A percentile compares a stretch with the other conserved stretches of the same genome.
phyloP scores from a whole-genome alignment of 2,329 filamentous ascomycete genomes.

The Monosporascus sp. region DNA sequence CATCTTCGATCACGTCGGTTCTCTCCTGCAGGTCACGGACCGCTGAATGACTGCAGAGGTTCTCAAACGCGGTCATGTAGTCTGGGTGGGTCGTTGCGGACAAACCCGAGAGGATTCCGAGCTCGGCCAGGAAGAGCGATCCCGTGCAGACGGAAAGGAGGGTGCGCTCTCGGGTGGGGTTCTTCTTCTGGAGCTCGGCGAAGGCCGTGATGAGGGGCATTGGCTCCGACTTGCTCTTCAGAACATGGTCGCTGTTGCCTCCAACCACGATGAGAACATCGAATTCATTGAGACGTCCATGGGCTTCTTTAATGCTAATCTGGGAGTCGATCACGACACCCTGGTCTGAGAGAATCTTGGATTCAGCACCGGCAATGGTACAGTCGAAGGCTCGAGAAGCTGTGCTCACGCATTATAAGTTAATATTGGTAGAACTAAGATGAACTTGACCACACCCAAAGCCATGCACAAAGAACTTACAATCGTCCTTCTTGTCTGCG shows the following conservation, averaged over 20 bases:
- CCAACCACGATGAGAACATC: slow-evolving; percentile 77
- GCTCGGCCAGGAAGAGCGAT: slow-evolving; percentile 69
- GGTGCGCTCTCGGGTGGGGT: slow-evolving; percentile 75
- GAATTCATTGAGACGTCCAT: slow-evolving; percentile 68
- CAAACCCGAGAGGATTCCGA: slow-evolving; percentile 72
- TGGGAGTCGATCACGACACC: slow-evolving; percentile 69
- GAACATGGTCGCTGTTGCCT: slow-evolving; percentile 58
- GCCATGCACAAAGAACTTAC: slow-evolving; percentile 33
- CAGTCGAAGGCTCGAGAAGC: slow-evolving; percentile 54
- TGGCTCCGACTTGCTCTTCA: slow-evolving; percentile 65
- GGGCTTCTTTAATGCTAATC: slow-evolving; percentile 73
- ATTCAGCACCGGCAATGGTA: slow-evolving; percentile 49
- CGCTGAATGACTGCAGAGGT: slow-evolving; percentile 69
- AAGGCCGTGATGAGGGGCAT: slow-evolving; percentile 70
- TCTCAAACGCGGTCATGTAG: slow-evolving; percentile 75
- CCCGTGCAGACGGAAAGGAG: slow-evolving; percentile 77
- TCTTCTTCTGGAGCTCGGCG: slow-evolving; percentile 73
- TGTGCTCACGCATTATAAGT: slow-evolving; percentile 21
- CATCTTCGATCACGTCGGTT: slow-evolving; percentile 76
- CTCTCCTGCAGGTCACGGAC: slow-evolving; percentile 67
- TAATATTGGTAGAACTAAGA: slow-evolving; percentile 3
- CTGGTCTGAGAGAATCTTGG: slow-evolving; percentile 53
- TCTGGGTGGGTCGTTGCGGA: slow-evolving; percentile 81
- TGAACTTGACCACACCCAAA: neutral
- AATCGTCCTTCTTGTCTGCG: slow-evolving; percentile 48